Base-by-base conservation (phyloP, 176 grass and related monocot genomes). In the Zoysia pacifica region DNA sequence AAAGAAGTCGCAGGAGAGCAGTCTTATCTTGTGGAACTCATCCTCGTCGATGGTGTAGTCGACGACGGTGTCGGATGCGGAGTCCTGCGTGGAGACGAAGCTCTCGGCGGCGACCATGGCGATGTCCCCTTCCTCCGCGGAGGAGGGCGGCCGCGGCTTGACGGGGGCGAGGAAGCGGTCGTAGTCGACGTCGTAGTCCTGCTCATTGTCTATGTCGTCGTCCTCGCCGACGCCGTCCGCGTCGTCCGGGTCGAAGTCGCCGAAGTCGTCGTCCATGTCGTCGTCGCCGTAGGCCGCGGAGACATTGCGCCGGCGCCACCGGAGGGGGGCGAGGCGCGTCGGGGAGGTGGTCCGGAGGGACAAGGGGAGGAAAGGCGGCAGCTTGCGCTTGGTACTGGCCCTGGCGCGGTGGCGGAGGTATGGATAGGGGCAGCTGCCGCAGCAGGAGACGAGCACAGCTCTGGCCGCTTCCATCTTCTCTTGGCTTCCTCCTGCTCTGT, bases 181-280 rank as follows among this genome's bases (percentile, higher is more conserved):
- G 63, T 98, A 98, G 89, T 98, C 95, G 65, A 98, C 86, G 76
- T 98, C 95, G 81, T 98, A 98, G 83, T 98, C 95, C 83, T 89
- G 85, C 81, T 94, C 89, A 78, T 94, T 97, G 60, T 97, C 94
- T 4, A 91, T 46, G 71, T 98, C 95, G 35, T 94, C 92, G 19
- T 82, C 85, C 35, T 97, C 94, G 1, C 89, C 81, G 13, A 88
- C 80, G 54, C 87, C 87, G 45, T 91, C 91, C 42, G 82, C 76
- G 51, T 91, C 91, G 72, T 83, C 94, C 11, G 75, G 74, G 81
- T 90, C 87, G 61, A 85, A 86, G 78, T 95, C 87, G 14, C 82
- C 90, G 68, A 87, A 93, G 76, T 90, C 90, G 65, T n/a, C 28
- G 28, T 28, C 28, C 28, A 28, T 28, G 28, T 28, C 28, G 28